Conservation (phyloP, 768 basidiomycete genomes). For the Boletus reticuloceps region DNA sequence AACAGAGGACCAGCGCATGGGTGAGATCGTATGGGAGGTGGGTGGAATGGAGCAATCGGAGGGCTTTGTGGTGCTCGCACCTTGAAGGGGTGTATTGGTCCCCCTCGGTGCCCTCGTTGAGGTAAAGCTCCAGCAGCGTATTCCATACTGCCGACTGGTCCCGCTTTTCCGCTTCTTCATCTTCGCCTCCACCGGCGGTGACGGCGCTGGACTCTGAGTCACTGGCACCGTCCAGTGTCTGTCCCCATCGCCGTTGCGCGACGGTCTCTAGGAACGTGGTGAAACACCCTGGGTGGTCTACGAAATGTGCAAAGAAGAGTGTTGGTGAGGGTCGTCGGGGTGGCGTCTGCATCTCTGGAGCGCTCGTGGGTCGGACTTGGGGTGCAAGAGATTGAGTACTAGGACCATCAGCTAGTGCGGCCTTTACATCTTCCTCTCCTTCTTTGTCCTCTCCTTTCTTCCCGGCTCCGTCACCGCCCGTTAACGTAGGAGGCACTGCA, state of each 20-base stretch:
- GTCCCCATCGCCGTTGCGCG: slow-evolving; percentile 75
- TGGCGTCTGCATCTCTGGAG: slow-evolving; percentile 26
- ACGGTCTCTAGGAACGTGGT: slow-evolving; percentile 87
- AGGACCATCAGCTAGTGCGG: slow-evolving; percentile 28
- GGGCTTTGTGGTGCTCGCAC: slow-evolving; percentile 53
- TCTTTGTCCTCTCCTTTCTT: slow-evolving; percentile 19
- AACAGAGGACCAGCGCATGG: slow-evolving; percentile 94
- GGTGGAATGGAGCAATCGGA: slow-evolving; percentile 62
- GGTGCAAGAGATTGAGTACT: slow-evolving; percentile 8
- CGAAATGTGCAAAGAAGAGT: slow-evolving; percentile 91
- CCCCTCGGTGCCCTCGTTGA: slow-evolving; percentile 43
- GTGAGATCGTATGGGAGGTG: slow-evolving; percentile 78
- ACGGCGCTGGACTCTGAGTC: slow-evolving; percentile 9
- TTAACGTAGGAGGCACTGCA: slow-evolving; percentile 39
- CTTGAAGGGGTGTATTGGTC: neutral
- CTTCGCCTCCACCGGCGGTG: slow-evolving; percentile 25
- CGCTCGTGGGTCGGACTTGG: slow-evolving; percentile 5
- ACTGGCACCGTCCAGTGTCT: slow-evolving; percentile 48
- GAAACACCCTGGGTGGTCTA: slow-evolving; percentile 84
- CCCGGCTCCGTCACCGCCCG: slow-evolving; percentile 27
- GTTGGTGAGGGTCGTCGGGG: slow-evolving; percentile 72
- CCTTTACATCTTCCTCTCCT: slow-evolving; percentile 17
- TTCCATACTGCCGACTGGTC: slow-evolving; percentile 94
- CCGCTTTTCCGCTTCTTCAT: slow-evolving; percentile 50
- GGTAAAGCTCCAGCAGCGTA: slow-evolving; percentile 90